These are phyloP conservation scores for Saccharomycopsis guyanensis DNA, from an alignment of 805 yeast species.

Conservation along the genomic window DNA sequence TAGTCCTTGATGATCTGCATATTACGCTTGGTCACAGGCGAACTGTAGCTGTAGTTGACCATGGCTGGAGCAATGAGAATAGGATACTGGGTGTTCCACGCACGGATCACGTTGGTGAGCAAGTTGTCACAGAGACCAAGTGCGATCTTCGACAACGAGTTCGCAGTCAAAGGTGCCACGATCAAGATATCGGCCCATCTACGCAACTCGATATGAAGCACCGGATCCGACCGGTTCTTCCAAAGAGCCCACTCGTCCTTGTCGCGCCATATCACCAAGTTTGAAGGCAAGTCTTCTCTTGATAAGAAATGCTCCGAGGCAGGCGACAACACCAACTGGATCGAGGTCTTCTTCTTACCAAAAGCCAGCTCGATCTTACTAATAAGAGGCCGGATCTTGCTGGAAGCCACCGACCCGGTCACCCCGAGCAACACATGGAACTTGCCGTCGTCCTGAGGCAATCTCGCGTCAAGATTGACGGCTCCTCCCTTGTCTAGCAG, in stretches of 20 bases:
- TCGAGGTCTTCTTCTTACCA: slow-evolving; percentile 65
- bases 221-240: slow-evolving; percentile 79
- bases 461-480: slow-evolving; percentile 48
- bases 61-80: slow-evolving; percentile 90
- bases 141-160: slow-evolving; percentile 82
- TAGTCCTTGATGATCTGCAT: slow-evolving; percentile 70
- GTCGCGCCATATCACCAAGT: slow-evolving; percentile 86
- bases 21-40: slow-evolving; percentile 81
- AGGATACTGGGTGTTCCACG: slow-evolving; percentile 93
- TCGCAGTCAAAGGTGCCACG: slow-evolving; percentile 93
- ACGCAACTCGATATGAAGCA: slow-evolving; percentile 86
- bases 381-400: slow-evolving; percentile 70
- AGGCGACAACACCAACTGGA: slow-evolving; percentile 79
- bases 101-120: slow-evolving; percentile 82
- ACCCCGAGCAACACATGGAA: slow-evolving; percentile 80
- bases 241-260: slow-evolving; percentile 93
- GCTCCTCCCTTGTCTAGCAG: background rate
- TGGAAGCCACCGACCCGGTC: slow-evolving; percentile 82
- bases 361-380: slow-evolving; percentile 75
- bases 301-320: slow-evolving; percentile 75
- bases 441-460: slow-evolving; percentile 80
- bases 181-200: slow-evolving; percentile 94
- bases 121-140: slow-evolving; percentile 89
- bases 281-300: slow-evolving; percentile 51
- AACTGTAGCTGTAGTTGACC: slow-evolving; percentile 88